These are phyloP conservation scores for Scytalidium lignicola DNA, from an alignment of 2,329 filamentous ascomycete genomes.

Conservation along the genomic window DNA sequence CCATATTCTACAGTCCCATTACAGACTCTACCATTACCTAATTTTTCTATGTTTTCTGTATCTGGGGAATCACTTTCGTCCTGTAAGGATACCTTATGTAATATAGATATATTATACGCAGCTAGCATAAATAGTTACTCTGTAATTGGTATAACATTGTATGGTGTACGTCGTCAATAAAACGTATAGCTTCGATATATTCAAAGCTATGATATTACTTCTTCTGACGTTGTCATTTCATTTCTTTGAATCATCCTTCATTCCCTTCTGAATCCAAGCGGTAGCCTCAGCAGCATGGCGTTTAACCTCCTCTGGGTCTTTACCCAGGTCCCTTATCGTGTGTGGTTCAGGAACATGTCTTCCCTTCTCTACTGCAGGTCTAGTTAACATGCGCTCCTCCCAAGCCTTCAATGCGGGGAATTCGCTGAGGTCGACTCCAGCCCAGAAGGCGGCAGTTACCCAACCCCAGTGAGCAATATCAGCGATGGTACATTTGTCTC, in stretches of 20 bases:
- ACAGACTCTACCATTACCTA: no score
- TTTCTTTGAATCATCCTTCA: conserved; percentile 58
- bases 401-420: conserved; percentile 74
- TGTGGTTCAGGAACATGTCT: conserved; percentile 65
- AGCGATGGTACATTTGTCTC: conserved; percentile 66
- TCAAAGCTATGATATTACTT: no score
- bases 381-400: conserved; percentile 64
- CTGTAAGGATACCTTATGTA: no score
- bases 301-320: conserved; percentile 48
- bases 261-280: conserved; percentile 63
- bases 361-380: conserved; percentile 71
- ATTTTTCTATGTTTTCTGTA: no score
- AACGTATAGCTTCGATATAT: no score
- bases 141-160: no score
- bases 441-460: conserved; percentile 36
- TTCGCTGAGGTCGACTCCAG: conserved; percentile 64
- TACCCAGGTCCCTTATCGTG: conserved; percentile 48
- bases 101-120: no score
- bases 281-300: conserved; percentile 46
- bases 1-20: no score
- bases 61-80: no score
- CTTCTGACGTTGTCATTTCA: neutral
- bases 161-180: no score
- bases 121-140: no score
- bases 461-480: conserved; percentile 67